Evolutionary conservation across 352 stramenopile genomes (phyloP).

Genomic region (Halophytophthora batemanensis): DNA sequence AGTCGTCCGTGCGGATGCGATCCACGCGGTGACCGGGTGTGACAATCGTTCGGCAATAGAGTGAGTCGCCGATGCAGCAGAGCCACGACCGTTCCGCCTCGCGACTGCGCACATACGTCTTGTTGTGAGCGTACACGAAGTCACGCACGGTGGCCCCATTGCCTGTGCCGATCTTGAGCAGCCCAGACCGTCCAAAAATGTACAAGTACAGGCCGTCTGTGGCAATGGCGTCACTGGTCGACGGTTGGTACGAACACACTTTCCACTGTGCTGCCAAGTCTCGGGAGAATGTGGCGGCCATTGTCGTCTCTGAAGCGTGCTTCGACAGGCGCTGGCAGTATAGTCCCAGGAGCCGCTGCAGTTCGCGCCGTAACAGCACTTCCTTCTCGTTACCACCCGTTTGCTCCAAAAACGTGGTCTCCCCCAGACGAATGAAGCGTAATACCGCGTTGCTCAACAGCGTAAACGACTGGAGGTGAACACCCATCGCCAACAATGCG

Average conservation of each 20-base stretch:
- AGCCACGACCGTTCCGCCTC: slow-evolving; percentile 79
- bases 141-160: slow-evolving; percentile 60
- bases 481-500: slow-evolving; percentile 36
- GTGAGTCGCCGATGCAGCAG: slow-evolving; percentile 50
- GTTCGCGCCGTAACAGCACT: slow-evolving; percentile 9
- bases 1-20: slow-evolving; percentile 41
- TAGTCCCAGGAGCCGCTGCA: slow-evolving; percentile 26
- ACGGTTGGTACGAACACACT: slow-evolving; percentile 54
- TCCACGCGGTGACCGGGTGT: slow-evolving; percentile 67
- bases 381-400: slow-evolving; percentile 4
- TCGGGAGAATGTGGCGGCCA: slow-evolving; percentile 57
- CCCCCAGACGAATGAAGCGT: slow-evolving; percentile 24
- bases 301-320: slow-evolving; percentile 14
- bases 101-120: slow-evolving; percentile 43
- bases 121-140: slow-evolving; percentile 70
- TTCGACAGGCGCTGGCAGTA: slow-evolving; percentile 28
- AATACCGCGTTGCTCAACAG: slow-evolving; percentile 42
- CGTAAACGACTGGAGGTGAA: slow-evolving; percentile 69
- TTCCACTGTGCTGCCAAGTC: slow-evolving; percentile 66
- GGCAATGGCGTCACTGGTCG: slow-evolving; percentile 66
- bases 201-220: slow-evolving; percentile 71
- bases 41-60: slow-evolving; percentile 76
- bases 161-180: slow-evolving; percentile 74
- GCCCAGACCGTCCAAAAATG: slow-evolving; percentile 53
- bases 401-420: slow-evolving; percentile 12